Percentiles rank a stretch among this genome's conserved stretches.
phyloP scores from a whole-genome alignment of 768 basidiomycete species.

The Lactarius hengduanensis region DNA sequence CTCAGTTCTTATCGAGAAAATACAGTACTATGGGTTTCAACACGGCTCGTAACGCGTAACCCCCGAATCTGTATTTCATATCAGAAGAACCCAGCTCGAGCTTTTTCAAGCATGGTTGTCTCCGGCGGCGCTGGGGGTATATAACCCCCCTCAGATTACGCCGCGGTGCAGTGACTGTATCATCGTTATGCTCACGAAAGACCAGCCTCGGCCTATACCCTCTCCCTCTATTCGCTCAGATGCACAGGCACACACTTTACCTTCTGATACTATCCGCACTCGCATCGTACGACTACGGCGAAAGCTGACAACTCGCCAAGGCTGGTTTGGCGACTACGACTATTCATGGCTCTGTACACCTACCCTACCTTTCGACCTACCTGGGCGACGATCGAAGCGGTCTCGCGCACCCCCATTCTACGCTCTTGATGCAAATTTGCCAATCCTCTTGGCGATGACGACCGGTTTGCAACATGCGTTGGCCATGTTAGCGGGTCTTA shows the following conservation, averaged over 20 bases:
- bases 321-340: conserved; percentile 86
- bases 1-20: not conserved
- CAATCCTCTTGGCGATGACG: conserved; percentile 67
- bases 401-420: conserved; percentile 63
- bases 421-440: conserved; percentile 67
- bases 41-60: no score
- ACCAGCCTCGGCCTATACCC: conserved; percentile 34
- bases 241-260: not conserved
- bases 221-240: conserved; percentile 16
- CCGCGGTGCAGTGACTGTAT: not conserved
- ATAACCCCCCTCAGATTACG: not conserved
- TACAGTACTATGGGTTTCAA: not conserved
- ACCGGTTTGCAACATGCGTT: conserved; percentile 75
- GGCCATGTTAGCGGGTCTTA: conserved; percentile 80
- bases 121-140: not conserved
- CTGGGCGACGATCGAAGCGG: conserved; percentile 31
- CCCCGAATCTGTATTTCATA: not conserved
- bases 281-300: conserved; percentile 29
- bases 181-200: conserved; percentile 34
- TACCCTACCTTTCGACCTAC: conserved; percentile 53
- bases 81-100: not conserved
- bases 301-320: conserved; percentile 52
- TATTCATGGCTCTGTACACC: conserved; percentile 72
- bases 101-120: not conserved
- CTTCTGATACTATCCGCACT: conserved; percentile 17